These are phyloP conservation scores for Senna tora DNA, from an alignment of 306 rosid genomes.

Conservation along the genomic window DNA sequence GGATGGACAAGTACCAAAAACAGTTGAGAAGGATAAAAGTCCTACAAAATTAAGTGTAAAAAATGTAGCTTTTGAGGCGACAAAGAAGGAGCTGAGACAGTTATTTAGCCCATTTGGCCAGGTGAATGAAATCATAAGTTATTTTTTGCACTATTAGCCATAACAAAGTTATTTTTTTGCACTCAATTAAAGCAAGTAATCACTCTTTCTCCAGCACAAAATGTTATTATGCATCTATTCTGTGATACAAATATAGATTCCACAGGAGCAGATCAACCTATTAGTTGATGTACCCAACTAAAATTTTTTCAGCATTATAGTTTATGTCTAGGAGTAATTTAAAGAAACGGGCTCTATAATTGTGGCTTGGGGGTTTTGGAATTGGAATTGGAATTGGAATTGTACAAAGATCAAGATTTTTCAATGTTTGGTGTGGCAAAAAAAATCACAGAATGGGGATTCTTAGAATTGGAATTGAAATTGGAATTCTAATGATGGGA, in stretches of 20 bases:
- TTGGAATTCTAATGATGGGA: too few species aligned
- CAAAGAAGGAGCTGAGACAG: slow-evolving; percentile 81
- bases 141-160: slow-evolving; percentile 16
- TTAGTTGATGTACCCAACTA: background rate
- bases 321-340: background rate
- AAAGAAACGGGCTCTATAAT: background rate
- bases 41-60: slow-evolving; percentile 79
- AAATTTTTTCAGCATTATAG: slow-evolving; percentile 19
- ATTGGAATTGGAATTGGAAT: too few species aligned
- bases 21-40: slow-evolving; percentile 67
- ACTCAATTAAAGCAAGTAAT: background rate
- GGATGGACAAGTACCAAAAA: slow-evolving; percentile 54
- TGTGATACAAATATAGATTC: background rate
- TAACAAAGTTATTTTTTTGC: too few species aligned
- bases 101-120: slow-evolving; percentile 92
- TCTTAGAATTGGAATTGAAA: too few species aligned
- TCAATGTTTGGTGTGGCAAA: too few species aligned
- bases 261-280: background rate
- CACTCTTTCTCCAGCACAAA: slow-evolving; percentile 8
- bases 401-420: too few species aligned
- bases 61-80: slow-evolving; percentile 93
- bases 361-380: background rate
- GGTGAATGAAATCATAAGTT: slow-evolving; percentile 54
- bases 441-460: too few species aligned
- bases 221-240: slow-evolving; percentile 10